These are phyloP conservation scores for Eremothecium coryli DNA, from an alignment of 1,139 yeast species.

Conservation along the genomic window DNA sequence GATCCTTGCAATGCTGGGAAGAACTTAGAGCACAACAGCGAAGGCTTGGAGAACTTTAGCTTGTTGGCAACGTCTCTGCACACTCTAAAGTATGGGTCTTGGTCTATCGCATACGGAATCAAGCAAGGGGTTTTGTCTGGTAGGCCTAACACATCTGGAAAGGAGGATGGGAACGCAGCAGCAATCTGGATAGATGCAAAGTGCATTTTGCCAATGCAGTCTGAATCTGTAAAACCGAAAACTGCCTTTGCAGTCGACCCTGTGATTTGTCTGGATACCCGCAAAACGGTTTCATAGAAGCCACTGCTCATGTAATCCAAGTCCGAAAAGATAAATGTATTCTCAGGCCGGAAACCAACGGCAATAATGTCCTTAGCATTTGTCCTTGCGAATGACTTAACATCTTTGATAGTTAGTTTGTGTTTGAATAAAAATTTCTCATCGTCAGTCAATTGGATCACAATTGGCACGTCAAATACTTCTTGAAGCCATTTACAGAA, in stretches of 20 bases:
- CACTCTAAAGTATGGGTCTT: constrained; percentile 96
- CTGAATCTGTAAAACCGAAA: constrained; percentile 94
- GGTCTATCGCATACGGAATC: constrained; percentile 99
- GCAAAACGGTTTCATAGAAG: constrained; percentile 87
- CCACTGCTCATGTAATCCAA: constrained; percentile 87
- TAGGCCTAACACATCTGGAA: constrained; percentile 83
- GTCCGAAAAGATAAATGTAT: constrained; percentile 91
- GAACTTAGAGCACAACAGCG: constrained; percentile 86
- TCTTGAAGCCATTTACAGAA: constrained; percentile 98
- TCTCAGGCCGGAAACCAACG: constrained; percentile 88
- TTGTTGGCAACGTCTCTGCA: constrained; percentile 96
- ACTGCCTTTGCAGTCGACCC: constrained; percentile 94
- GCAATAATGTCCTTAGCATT: constrained; percentile 93
- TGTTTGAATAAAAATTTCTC: constrained; percentile 94
- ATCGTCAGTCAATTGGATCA: constrained; percentile 93
- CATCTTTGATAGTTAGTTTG: constrained; percentile 80
- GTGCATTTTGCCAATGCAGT: constrained; percentile 88
- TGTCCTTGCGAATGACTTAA: constrained; percentile 63
- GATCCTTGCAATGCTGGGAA: constrained; percentile 99
- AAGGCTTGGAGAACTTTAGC: constrained; percentile 81
- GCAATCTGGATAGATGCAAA: constrained; percentile 96
- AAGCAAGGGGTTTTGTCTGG: constrained; percentile 86
- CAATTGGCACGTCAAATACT: constrained; percentile 94
- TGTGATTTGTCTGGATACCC: constrained; percentile 91
- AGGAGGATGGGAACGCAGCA: constrained; percentile 90